Conservation (phyloP, 345 rosid genomes). For the Rhizophora mangle region DNA sequence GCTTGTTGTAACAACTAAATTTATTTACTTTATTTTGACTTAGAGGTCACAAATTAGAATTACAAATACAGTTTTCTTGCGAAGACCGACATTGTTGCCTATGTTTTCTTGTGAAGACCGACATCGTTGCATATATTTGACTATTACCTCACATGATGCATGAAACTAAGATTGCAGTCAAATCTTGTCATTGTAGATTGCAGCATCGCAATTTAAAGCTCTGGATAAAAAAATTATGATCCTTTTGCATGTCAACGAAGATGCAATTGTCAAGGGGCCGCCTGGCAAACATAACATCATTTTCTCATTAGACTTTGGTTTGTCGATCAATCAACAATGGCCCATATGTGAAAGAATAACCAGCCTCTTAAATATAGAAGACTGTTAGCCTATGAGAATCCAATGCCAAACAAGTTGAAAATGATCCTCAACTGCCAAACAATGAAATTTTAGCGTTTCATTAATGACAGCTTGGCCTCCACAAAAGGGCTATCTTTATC, state of each 20-base stretch:
- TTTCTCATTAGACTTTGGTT: not conserved
- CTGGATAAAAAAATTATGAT: not conserved
- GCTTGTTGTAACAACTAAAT: too few relatives aligned
- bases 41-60: too few relatives aligned
- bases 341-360: not conserved
- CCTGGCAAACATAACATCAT: not conserved
- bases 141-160: too few relatives aligned
- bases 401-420: conserved; percentile 34
- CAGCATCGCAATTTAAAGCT: too few relatives aligned
- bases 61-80: too few relatives aligned
- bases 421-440: conserved; percentile 33
- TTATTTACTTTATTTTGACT: too few relatives aligned
- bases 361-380: not conserved
- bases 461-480: conserved; percentile 9
- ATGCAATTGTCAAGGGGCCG: not conserved
- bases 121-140: too few relatives aligned
- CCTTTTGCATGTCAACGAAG: not conserved
- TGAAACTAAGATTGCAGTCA: too few relatives aligned
- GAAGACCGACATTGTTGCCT: too few relatives aligned
- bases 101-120: too few relatives aligned
- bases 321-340: not conserved
- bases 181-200: too few relatives aligned
- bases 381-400: conserved; percentile 33
- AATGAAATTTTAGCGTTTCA: conserved; percentile 11
- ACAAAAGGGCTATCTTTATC: not conserved